Conservation (phyloP, 495 filamentous ascomycete species). For the Penicillium ucsense region DNA sequence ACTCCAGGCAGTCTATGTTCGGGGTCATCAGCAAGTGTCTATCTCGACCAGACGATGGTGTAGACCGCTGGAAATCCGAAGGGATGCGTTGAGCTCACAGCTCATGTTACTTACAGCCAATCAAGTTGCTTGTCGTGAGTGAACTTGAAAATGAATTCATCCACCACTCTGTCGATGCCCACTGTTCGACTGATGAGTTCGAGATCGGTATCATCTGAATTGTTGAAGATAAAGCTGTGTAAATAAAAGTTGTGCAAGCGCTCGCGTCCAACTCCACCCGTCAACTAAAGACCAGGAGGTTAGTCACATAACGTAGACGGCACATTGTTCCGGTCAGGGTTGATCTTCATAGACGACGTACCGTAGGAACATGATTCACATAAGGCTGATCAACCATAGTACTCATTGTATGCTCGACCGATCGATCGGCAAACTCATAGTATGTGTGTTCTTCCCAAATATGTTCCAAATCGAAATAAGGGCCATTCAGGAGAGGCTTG, state of each 20-base stretch:
- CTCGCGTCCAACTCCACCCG: background rate
- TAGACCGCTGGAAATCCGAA: no score
- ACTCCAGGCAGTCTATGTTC: conserved; percentile 45
- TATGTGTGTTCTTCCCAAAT: conserved; percentile 44
- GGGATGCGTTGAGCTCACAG: no score
- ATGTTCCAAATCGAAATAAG: conserved; percentile 43
- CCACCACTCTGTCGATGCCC: conserved; percentile 43
- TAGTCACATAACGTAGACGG: no score
- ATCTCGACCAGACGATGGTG: no score
- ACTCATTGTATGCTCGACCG: conserved; percentile 25
- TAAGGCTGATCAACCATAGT: conserved; percentile 43
- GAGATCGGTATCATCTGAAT: conserved; percentile 13
- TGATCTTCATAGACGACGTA: conserved; percentile 1
- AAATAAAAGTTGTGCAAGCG: background rate
- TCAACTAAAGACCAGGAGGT: background rate
- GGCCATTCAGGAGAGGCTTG: conserved; percentile 11
- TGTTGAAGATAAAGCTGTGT: background rate
- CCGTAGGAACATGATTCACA: conserved; percentile 42
- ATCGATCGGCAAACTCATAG: conserved; percentile 17
- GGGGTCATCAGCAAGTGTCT: background rate
- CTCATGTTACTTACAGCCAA: conserved; percentile 44
- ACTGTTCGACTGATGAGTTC: conserved; percentile 59
- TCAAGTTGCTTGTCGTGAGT: conserved; percentile 55
- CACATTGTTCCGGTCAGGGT: no score
- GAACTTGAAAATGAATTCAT: conserved; percentile 45